Percentiles rank a stretch among this genome's conserved stretches.
Evolutionary conservation across 2,329 filamentous ascomycete genomes (phyloP).

Genomic region (Nannizziopsis arthrosporioides): DNA sequence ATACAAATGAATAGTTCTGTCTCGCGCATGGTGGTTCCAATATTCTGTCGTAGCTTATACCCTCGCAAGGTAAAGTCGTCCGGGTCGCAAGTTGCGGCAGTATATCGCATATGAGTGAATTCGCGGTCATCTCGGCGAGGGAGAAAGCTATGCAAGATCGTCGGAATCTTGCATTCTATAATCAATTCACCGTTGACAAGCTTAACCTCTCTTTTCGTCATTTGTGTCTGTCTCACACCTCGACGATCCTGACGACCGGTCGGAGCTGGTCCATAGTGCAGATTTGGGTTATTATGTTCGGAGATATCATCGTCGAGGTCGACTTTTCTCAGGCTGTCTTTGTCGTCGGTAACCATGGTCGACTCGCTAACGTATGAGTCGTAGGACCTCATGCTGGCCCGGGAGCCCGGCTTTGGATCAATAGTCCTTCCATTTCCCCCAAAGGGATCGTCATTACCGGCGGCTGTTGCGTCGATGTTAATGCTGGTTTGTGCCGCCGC

Average conservation of each 20-base stretch:
- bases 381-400: conserved; percentile 50
- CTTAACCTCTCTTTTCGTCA: conserved; percentile 85
- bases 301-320: conserved; percentile 37
- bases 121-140: conserved; percentile 86
- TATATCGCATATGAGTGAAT: conserved; percentile 98
- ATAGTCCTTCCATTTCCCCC: conserved; percentile 36
- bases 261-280: conserved; percentile 76
- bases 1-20: conserved; percentile 94
- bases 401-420: conserved; percentile 43
- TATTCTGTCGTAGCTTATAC: conserved; percentile 86
- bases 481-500: conserved; percentile 35
- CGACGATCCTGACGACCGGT: conserved; percentile 75
- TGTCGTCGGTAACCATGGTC: conserved; percentile 46
- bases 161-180: conserved; percentile 97
- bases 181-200: conserved; percentile 97
- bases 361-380: conserved; percentile 52
- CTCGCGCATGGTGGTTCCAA: conserved; percentile 70
- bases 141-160: conserved; percentile 92
- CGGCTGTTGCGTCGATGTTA: conserved; percentile 39
- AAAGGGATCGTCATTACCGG: conserved; percentile 62
- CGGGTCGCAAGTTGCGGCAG: conserved; percentile 93
- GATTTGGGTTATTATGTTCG: conserved; percentile 41
- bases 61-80: conserved; percentile 82
- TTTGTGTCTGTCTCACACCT: conserved; percentile 75
- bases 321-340: conserved; percentile 32